Conservation (phyloP, 371 early-diverging fungal genomes). For the Mortierella sp. region DNA sequence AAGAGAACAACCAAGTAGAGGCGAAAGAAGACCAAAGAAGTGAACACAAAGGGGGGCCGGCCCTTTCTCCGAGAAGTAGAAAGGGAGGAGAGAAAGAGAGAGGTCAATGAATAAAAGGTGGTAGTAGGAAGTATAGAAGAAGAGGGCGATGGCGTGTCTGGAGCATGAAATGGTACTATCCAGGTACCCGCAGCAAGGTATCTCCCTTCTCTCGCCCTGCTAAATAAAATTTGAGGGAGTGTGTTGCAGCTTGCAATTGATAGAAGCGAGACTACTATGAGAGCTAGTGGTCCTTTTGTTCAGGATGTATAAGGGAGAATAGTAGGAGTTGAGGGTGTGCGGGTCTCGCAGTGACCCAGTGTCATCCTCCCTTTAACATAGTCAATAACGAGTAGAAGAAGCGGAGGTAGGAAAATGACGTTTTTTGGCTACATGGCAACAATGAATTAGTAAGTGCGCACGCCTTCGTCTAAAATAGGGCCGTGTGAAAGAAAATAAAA, state of each 20-base stretch:
- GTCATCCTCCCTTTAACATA: no score
- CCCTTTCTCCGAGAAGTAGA: background rate
- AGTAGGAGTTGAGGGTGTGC: background rate
- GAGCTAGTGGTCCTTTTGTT: background rate
- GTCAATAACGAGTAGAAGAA: background rate
- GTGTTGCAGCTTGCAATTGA: background rate
- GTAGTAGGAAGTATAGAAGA: no score
- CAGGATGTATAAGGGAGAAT: background rate
- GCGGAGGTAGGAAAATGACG: slow-evolving; percentile 10
- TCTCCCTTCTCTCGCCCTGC: no score
- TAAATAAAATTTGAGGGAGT: no score
- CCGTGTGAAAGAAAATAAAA: background rate
- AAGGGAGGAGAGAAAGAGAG: background rate
- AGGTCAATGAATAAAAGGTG: background rate
- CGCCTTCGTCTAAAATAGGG: background rate
- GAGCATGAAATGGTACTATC: slow-evolving; percentile 7
- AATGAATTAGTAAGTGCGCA: background rate
- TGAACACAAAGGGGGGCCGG: no score
- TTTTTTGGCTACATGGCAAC: background rate
- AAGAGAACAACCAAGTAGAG: background rate
- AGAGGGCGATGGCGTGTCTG: background rate
- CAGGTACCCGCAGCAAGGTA: background rate
- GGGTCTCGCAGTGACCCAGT: no score
- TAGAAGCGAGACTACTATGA: background rate
- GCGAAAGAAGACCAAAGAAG: no score